Evolutionary conservation across 2,329 filamentous ascomycete species (phyloP), one percentile per base, ranked within the genome.

Genomic region (Ascochyta pisi): DNA sequence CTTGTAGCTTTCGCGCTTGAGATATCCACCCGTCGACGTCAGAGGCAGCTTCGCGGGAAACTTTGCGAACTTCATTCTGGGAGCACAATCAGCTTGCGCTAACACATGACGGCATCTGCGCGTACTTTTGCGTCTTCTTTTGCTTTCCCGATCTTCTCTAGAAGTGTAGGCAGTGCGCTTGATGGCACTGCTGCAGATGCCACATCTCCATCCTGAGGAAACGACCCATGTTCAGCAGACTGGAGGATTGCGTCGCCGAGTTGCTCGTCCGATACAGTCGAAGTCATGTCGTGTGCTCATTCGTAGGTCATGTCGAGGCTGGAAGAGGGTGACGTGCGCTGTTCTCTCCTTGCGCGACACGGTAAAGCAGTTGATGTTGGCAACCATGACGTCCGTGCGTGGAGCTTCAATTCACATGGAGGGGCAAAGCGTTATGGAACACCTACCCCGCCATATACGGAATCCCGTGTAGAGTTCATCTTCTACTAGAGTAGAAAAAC

Each of bases 21-120:
- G 83, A 79, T 53, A 96, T 90, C 94, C 94, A 98, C 47, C 88
- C 85, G 70, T 92, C 89, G 46, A 96, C 89, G 68, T 96, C 89
- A 35, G 88, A 85, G 53, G 88, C 89, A 16, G 87, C 89, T 63
- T 92, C 87, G 69, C 87, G 85, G 75, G 93, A 96, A 59, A 95
- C 85, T 22, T 80, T 76, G 62, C 88, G 89, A 55, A 98, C 89
- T 66, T 96, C 88, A 57, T 83, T 77, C 87, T 90, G 65, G 40
- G 9, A 26, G 47, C 10, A 41, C 8, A 19, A 16, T 65, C 35
- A 65, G 57, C 51, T 22, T 41, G 2, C 13, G 34, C 31, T 19
- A 6, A 35, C 4, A 9, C 19, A 15, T 6, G 1, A 33, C 16
- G 8, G n/a, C 16, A 22, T 29, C 22, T 15, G 19, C 22, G 42